A percentile compares a stretch with the other conserved stretches of the same genome.
Conservation (phyloP, 306 rosid genomes). For the barrel medic (Medicago truncatula) region MtrunA17r5.0-ANR NC_053049.1:46146501-46147000, state of each 20-base stretch:
- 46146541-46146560: slow-evolving; percentile 71
- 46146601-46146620: slow-evolving; percentile 70
- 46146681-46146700: slow-evolving; percentile 77
- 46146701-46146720: slow-evolving; percentile 69
- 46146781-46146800: slow-evolving; percentile 44
- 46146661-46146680: slow-evolving; percentile 85
- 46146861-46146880: neutral
- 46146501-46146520: slow-evolving; percentile 74
- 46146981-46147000: neutral
- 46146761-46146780: slow-evolving; percentile 10
- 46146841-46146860: neutral
- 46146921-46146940: neutral
- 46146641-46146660: slow-evolving; percentile 71
- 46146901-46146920: neutral
- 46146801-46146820: neutral
- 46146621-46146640: slow-evolving; percentile 82
- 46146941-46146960: neutral
- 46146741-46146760: slow-evolving; percentile 45
- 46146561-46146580: slow-evolving; percentile 69
- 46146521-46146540: slow-evolving; percentile 67
- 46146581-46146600: slow-evolving; percentile 75
- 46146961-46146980: neutral
- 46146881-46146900: neutral
- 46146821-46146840: neutral
- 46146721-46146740: slow-evolving; percentile 17